A percentile compares a stretch with the other conserved stretches of the same genome.
phyloP scores from a whole-genome alignment of 805 yeast genomes.

The Saccharomycopsis schoenii region DNA sequence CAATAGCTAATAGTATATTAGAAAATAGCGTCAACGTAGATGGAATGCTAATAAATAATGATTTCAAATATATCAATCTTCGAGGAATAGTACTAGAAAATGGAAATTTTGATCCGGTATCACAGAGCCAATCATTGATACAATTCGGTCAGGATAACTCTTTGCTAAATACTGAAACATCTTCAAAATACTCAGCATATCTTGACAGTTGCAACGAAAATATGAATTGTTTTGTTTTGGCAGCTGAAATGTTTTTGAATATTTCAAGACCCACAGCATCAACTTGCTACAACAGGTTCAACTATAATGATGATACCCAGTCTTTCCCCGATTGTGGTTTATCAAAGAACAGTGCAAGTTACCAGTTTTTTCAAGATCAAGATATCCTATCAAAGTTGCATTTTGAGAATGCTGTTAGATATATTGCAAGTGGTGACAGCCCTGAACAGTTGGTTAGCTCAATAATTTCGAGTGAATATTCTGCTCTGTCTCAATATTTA shows the following conservation, averaged over 20 bases:
- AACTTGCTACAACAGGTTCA: not conserved
- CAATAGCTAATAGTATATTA: conserved; percentile 44
- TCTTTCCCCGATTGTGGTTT: not conserved
- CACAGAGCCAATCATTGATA: conserved; percentile 58
- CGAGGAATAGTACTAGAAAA: conserved; percentile 60
- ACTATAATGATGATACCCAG: not conserved
- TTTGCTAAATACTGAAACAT: conserved; percentile 26
- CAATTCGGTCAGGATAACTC: conserved; percentile 46
- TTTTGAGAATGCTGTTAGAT: conserved; percentile 41
- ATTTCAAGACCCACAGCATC: not conserved
- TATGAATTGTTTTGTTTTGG: conserved; percentile 25
- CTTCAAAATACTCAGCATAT: not conserved
- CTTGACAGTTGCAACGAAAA: not conserved
- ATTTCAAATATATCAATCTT: conserved; percentile 33
- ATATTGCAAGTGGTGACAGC: not conserved
- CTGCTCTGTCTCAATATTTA: conserved; percentile 52
- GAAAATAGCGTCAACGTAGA: conserved; percentile 26
- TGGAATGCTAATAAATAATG: conserved; percentile 64
- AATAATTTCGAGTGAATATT: conserved; percentile 38
- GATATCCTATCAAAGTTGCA: conserved; percentile 47
- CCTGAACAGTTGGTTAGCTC: not conserved
- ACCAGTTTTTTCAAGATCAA: conserved; percentile 31
- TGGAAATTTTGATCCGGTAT: conserved; percentile 70
- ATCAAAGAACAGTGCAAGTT: not conserved
- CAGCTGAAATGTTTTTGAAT: conserved; percentile 40